These are phyloP conservation scores for Aegilops longissima DNA, from an alignment of 176 grass and related monocot species.

Conservation along the genomic window DNA sequence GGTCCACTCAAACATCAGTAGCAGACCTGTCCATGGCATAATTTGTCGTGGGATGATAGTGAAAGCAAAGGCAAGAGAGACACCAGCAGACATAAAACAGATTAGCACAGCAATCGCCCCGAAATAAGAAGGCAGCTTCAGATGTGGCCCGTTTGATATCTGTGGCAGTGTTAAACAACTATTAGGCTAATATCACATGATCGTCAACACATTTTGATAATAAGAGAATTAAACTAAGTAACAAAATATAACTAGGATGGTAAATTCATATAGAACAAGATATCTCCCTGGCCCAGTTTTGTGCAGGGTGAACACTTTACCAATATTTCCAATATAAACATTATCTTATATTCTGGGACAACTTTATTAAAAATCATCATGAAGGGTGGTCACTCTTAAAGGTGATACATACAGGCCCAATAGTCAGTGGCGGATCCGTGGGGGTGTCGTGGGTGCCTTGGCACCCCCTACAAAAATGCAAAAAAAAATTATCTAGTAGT, in stretches of 20 bases:
- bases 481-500: too few species aligned
- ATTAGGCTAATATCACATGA: conserved; percentile 19
- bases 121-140: conserved; percentile 70
- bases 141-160: conserved; percentile 52
- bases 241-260: neutral
- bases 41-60: conserved; percentile 66
- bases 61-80: conserved; percentile 75
- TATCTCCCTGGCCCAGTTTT: neutral
- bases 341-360: neutral
- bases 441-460: too few species aligned
- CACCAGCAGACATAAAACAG: conserved; percentile 52
- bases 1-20: conserved; percentile 79
- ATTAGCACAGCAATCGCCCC: conserved; percentile 52
- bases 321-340: conserved; percentile 15
- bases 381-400: neutral
- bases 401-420: neutral
- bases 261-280: conserved; percentile 15
- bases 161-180: conserved; percentile 32
- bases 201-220: conserved; percentile 5
- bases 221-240: neutral
- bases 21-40: conserved; percentile 85
- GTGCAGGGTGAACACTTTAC: neutral
- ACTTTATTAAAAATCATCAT: neutral
- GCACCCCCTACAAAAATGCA: too few species aligned
- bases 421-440: neutral